Base-by-base conservation (phyloP, 2,329 filamentous ascomycete species). In the Nemania sp. region DNA sequence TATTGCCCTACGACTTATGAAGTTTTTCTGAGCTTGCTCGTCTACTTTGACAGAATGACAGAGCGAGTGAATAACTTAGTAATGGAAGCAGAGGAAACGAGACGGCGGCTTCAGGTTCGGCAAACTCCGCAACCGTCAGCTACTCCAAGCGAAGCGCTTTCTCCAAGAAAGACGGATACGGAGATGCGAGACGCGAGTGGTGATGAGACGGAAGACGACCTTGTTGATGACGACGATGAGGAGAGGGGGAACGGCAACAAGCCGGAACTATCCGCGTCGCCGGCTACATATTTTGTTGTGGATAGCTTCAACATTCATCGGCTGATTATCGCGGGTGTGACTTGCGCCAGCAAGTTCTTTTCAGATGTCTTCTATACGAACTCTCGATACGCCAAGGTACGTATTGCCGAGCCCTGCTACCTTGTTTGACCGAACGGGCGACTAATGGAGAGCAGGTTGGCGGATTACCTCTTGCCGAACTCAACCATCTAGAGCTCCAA, bases 271-370 rank as follows among this genome's bases (percentile, higher is more conserved):
- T 35, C 62, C 35, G 53, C 70, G 13, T 69, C 76, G 11, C 68
- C 72, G n/a, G 81, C 81, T 5, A 85, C 83, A 9, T 87, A 85
- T 61, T 98, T 99, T 73, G 94, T 98, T 42, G 95, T 98, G 11
- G 95, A 99, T 78, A 98, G 95, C 78, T 99, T 95, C 80, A 99
- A 99, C 77, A 98, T 99, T 65, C 95, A 99, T 74, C 88, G 95
- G 57, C 81, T 99, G 57, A 93, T 98, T 56, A 99, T 99, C 73
- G 92, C 95, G 2, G 95, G 94, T 37, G 95, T 99, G 46, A 99
- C 95, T 2, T 98, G 95, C 76, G 93, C 95, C 5, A 98, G 94
- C 85, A 99, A 99, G 77, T 99, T 98, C 82, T 99, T 99, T 78
- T 98, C 94, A 5, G 86, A 99, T 78, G 94, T 98, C 42, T 99